A percentile compares a stretch with the other conserved stretches of the same genome.
Conservation (phyloP, 169 alveolate genomes). For the Besnoitia besnoiti region DNA sequence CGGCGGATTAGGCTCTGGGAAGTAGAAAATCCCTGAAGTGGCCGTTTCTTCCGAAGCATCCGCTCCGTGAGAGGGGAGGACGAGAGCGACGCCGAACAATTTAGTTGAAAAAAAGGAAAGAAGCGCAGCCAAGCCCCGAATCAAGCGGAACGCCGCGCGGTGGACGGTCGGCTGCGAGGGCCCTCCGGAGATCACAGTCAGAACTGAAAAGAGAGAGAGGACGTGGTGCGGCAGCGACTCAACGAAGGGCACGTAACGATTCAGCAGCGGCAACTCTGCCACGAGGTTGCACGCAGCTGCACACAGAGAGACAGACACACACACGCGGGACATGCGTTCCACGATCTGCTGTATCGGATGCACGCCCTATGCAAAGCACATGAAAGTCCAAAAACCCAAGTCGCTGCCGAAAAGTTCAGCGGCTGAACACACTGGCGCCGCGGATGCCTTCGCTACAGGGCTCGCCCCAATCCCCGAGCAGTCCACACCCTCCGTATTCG, state of each 20-base stretch:
- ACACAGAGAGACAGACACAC: neutral
- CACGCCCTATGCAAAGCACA: too few relatives aligned
- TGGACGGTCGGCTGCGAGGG: neutral
- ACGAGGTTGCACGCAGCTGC: slow-evolving; percentile 14
- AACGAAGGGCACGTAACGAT: neutral
- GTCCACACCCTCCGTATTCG: too few relatives aligned
- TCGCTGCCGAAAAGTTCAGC: too few relatives aligned
- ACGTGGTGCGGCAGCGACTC: neutral
- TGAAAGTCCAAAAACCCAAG: too few relatives aligned
- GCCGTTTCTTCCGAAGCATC: too few relatives aligned
- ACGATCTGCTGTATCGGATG: too few relatives aligned
- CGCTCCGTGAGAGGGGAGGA: slow-evolving; percentile 6
- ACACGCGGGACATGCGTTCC: neutral
- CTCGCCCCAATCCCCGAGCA: too few relatives aligned
- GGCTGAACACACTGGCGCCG: too few relatives aligned
- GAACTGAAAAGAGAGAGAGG: neutral
- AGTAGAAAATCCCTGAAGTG: neutral
- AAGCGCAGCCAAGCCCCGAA: neutral
- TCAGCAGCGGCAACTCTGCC: neutral
- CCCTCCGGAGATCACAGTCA: neutral
- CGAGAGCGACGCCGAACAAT: neutral
- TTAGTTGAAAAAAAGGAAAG: neutral
- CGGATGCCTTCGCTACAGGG: too few relatives aligned
- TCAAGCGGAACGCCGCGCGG: neutral
- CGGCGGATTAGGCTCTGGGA: neutral